Conservation (phyloP, 768 basidiomycete genomes). For the Mycena filopes region DNA sequence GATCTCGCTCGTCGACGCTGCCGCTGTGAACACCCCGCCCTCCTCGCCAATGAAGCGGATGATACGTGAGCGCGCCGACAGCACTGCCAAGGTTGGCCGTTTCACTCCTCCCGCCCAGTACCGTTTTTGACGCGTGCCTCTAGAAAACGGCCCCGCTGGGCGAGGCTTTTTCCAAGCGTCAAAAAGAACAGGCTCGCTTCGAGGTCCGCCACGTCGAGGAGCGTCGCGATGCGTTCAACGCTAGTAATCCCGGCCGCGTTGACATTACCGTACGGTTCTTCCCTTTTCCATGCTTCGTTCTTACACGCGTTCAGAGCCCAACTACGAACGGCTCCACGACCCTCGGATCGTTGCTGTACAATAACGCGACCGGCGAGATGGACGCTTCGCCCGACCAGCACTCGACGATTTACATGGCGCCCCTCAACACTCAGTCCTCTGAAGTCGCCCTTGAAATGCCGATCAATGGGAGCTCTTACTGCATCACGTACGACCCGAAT, state of each 20-base stretch:
- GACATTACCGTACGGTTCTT: conserved; percentile 8
- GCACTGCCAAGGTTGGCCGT: conserved; percentile 16
- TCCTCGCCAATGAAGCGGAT: conserved; percentile 26
- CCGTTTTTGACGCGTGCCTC: neutral
- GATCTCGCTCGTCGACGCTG: conserved; percentile 54
- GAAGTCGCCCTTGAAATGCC: conserved; percentile 56
- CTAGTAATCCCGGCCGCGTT: conserved; percentile 1
- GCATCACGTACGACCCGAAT: conserved; percentile 70
- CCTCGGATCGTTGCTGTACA: conserved; percentile 46
- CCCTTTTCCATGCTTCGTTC: neutral
- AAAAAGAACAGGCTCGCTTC: conserved; percentile 21
- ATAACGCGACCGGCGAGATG: conserved; percentile 48
- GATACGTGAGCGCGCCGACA: conserved; percentile 6
- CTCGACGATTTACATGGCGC: conserved; percentile 57
- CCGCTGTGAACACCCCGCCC: conserved; percentile 43
- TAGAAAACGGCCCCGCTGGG: conserved; percentile 11
- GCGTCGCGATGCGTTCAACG: neutral
- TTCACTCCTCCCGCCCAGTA: too few relatives aligned
- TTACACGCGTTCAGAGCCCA: conserved; percentile 6
- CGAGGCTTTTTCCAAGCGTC: conserved; percentile 17
- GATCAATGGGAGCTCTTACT: conserved; percentile 60
- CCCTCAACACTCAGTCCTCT: conserved; percentile 24
- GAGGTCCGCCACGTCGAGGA: neutral
- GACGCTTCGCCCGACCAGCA: conserved; percentile 60
- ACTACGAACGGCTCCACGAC: conserved; percentile 46